A percentile compares a stretch with the other conserved stretches of the same genome.
Conservation (phyloP, 345 rosid species). For the Erucastrum elatum region DNA sequence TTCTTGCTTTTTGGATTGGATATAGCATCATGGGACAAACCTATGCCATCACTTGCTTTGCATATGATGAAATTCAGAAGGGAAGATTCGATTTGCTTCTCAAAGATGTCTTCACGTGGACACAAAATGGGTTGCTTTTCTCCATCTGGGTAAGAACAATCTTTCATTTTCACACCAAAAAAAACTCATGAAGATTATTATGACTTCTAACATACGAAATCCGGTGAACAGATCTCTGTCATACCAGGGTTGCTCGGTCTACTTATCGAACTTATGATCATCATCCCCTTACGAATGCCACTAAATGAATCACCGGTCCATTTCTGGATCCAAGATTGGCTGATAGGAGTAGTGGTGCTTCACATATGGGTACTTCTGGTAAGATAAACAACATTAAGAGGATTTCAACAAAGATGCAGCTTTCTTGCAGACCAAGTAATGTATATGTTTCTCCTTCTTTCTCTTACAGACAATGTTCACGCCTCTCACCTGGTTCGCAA, state of each 20-base stretch:
- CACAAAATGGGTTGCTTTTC: constrained; percentile 1
- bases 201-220: constrained; percentile 3
- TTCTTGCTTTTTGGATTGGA: constrained; percentile 22
- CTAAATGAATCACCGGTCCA: constrained; percentile 21
- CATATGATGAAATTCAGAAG: constrained; percentile 9
- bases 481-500: constrained; percentile 14
- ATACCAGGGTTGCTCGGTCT: constrained; percentile 3
- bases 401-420: not conserved
- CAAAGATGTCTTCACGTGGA: not conserved
- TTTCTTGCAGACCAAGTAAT: constrained; percentile 1
- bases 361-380: constrained; percentile 24
- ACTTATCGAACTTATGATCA: constrained; percentile 27
- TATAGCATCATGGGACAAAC: not conserved
- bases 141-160: constrained; percentile 26
- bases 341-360: constrained; percentile 25
- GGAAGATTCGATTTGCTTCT: constrained; percentile 26
- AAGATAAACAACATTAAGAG: not conserved
- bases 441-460: not conserved
- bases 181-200: not conserved
- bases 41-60: not conserved
- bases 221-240: constrained; percentile 18
- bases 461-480: constrained; percentile 7
- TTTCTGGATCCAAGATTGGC: constrained; percentile 27
- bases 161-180: not conserved
- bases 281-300: constrained; percentile 27